These are phyloP conservation scores for Zoysia pacifica DNA, from an alignment of 176 grass and related monocot species.

Conservation along the genomic window DNA sequence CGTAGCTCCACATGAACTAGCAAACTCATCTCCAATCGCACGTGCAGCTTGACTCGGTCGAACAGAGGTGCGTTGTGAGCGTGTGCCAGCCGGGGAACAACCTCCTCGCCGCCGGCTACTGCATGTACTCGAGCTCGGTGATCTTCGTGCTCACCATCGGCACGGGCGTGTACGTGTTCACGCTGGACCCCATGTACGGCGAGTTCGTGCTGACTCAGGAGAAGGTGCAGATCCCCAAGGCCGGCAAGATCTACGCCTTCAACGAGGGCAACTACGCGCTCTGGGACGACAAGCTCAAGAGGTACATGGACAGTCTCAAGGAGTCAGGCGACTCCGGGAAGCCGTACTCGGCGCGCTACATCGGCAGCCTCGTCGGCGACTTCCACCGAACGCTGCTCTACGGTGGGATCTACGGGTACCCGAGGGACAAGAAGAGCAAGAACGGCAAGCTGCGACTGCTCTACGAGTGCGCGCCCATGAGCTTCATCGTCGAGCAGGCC, in stretches of 20 bases:
- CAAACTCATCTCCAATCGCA: neutral
- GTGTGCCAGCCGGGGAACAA: conserved; percentile 98
- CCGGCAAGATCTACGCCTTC: conserved; percentile 94
- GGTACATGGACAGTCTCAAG: conserved; percentile 99
- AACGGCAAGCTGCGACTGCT: conserved; percentile 97
- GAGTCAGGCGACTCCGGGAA: conserved; percentile 79
- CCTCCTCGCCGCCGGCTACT: conserved; percentile 90
- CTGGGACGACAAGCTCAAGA: conserved; percentile 93
- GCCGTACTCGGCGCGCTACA: conserved; percentile 97
- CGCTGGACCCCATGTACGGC: conserved; percentile 95
- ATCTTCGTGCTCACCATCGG: conserved; percentile 98
- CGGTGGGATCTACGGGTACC: conserved; percentile 96
- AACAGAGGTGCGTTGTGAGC: conserved; percentile 86
- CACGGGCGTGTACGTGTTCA: conserved; percentile 91
- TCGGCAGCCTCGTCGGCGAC: conserved; percentile 97
- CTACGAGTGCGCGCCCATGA: conserved; percentile 99
- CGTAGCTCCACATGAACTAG: neutral
- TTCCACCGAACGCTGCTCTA: conserved; percentile 98
- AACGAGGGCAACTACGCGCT: conserved; percentile 97
- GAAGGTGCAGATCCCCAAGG: conserved; percentile 76
- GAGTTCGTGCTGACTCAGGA: conserved; percentile 99
- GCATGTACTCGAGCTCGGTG: conserved; percentile 99
- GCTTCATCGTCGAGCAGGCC: conserved; percentile 98
- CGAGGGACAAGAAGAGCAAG: conserved; percentile 90
- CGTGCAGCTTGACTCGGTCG: conserved; percentile 65